Conservation (phyloP, 2,329 filamentous ascomycete genomes). For the Simplicillium sp. region DNA sequence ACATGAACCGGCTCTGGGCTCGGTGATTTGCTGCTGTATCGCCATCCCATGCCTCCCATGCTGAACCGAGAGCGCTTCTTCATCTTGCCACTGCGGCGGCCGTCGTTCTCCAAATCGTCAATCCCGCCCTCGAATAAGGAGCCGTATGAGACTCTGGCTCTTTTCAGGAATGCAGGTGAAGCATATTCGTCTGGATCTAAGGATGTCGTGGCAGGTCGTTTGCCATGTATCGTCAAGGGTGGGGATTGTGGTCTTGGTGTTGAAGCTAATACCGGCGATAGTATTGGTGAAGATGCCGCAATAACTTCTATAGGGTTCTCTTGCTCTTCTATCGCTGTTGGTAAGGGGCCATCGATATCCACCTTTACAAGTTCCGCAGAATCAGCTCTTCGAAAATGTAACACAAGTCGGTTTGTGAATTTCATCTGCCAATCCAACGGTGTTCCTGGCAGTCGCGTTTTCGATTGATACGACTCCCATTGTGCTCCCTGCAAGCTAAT, state of each 20-base stretch:
- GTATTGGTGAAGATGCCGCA: conserved; percentile 4
- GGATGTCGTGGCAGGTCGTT: conserved; percentile 22
- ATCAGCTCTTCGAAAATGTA: conserved; percentile 33
- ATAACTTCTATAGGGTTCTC: conserved; percentile 10
- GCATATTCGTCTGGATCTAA: conserved; percentile 47
- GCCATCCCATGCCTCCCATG: conserved; percentile 61
- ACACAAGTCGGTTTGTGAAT: conserved; percentile 38
- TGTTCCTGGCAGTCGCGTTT: conserved; percentile 37
- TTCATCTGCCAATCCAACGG: conserved; percentile 50
- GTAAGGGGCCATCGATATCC: conserved; percentile 32
- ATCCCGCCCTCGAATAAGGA: conserved; percentile 53
- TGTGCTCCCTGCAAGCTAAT: conserved; percentile 59
- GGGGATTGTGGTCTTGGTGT: conserved; percentile 11
- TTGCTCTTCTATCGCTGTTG: conserved; percentile 9
- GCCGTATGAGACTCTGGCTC: conserved; percentile 59
- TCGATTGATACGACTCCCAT: conserved; percentile 48
- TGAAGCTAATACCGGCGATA: conserved; percentile 7
- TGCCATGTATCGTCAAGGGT: conserved; percentile 15
- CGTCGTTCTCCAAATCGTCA: conserved; percentile 64
- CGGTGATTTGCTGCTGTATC: conserved; percentile 59
- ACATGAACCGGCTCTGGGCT: conserved; percentile 52
- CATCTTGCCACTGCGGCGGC: conserved; percentile 42
- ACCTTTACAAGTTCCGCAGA: conserved; percentile 38
- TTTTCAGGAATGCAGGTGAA: conserved; percentile 74
- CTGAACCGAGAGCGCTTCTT: conserved; percentile 65